Evolutionary conservation across 2,329 filamentous ascomycete species (phyloP).

Genomic region (Arthroderma sp.): DNA sequence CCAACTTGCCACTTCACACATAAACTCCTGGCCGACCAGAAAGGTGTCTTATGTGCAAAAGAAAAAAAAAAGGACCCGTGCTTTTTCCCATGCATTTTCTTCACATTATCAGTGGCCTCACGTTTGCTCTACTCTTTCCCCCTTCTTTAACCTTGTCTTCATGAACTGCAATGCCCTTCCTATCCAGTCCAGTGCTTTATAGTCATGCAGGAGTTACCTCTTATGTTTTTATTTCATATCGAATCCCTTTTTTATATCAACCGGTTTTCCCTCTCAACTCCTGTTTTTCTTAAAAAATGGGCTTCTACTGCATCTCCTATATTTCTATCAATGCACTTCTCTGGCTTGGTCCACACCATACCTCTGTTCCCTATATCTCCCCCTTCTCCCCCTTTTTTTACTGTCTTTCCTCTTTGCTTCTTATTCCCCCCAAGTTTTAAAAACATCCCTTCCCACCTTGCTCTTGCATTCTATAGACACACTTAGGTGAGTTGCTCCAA

Average conservation of each 20-base stretch:
- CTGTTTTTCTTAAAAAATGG: not conserved
- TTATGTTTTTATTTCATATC: not conserved
- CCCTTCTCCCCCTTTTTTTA: not conserved
- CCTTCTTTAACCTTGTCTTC: not conserved
- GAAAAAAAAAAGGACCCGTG: not conserved
- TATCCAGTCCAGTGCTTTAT: conserved; percentile 2
- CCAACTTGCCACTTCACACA: not conserved
- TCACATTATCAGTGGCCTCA: not conserved
- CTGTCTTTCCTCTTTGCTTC: not conserved
- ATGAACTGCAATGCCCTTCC: not conserved
- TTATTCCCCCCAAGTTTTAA: not conserved
- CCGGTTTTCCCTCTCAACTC: not conserved
- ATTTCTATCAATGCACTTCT: not conserved
- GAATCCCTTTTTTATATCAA: not conserved
- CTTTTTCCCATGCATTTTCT: not conserved
- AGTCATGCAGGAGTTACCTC: conserved; percentile 1
- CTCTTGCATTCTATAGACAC: conserved; percentile 6
- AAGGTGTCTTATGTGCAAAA: conserved; percentile 5
- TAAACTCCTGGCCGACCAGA: not conserved
- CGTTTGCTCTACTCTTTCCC: not conserved
- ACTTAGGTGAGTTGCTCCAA: not conserved
- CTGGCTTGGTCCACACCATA: not conserved
- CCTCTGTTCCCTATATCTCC: not conserved
- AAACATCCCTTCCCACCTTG: not conserved
- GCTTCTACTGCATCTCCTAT: not conserved